phyloP scores from a whole-genome alignment of 495 filamentous ascomycete species.

The Aspergillus cavernicola region DNA sequence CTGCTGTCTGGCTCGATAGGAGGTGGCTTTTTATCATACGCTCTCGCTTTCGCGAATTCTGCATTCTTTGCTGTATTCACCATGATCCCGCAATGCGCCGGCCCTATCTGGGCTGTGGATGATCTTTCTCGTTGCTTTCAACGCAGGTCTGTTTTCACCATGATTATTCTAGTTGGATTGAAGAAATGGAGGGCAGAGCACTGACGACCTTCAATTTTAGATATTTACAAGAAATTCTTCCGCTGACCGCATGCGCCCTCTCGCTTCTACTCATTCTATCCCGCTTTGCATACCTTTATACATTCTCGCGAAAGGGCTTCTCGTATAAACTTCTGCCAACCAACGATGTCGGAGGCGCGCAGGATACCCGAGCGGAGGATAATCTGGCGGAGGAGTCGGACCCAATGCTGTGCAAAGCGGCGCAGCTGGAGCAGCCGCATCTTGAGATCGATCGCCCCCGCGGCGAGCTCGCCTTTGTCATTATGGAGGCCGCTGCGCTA shows the following conservation, averaged over 20 bases:
- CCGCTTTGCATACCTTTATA: conserved; percentile 49
- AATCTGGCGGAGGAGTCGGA: conserved; percentile 63
- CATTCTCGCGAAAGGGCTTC: conserved; percentile 35
- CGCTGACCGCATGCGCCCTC: conserved; percentile 62
- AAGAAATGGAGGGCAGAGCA: not conserved
- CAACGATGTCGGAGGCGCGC: conserved; percentile 42
- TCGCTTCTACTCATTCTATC: conserved; percentile 65
- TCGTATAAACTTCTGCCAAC: conserved; percentile 34
- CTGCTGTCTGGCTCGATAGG: not conserved
- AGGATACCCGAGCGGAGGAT: conserved; percentile 47
- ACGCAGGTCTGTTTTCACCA: conserved; percentile 64
- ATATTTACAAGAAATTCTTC: conserved; percentile 79
- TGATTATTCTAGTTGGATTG: not conserved
- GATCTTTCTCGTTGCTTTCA: conserved; percentile 89
- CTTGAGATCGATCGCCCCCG: conserved; percentile 74
- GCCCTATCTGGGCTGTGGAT: conserved; percentile 80
- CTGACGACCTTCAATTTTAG: conserved; percentile 42
- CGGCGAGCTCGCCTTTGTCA: conserved; percentile 64
- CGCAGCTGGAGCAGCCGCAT: conserved; percentile 61
- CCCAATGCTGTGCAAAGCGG: conserved; percentile 59
- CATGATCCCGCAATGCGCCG: conserved; percentile 71
- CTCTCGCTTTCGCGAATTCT: conserved; percentile 1
- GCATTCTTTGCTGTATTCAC: conserved; percentile 2
- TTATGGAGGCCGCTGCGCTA: conserved; percentile 71
- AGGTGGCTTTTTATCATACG: conserved; percentile 4